Conservation (phyloP, 2,329 filamentous ascomycete species). For the Botrytis medusae region DNA sequence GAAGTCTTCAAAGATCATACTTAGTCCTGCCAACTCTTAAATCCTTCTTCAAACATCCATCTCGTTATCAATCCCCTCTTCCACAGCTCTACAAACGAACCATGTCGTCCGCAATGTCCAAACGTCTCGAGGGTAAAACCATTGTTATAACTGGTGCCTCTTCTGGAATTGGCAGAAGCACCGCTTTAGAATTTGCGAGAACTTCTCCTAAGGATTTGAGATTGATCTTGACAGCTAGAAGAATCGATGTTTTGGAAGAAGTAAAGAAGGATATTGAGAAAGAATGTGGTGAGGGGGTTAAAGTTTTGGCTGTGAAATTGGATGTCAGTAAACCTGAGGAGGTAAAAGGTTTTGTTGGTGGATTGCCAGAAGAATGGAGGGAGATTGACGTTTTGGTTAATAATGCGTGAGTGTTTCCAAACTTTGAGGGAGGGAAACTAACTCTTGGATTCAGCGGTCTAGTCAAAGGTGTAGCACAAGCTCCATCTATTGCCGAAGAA, state of each 20-base stretch:
- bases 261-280: constrained; percentile 73
- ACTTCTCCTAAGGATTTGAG: constrained; percentile 77
- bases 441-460: constrained; percentile 60
- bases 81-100: constrained; percentile 39
- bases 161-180: constrained; percentile 82
- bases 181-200: constrained; percentile 89
- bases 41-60: constrained; percentile 8
- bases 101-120: constrained; percentile 68
- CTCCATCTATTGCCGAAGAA: constrained; percentile 76
- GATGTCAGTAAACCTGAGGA: constrained; percentile 82
- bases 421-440: constrained; percentile 3
- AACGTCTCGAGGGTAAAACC: constrained; percentile 91
- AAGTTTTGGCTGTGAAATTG: constrained; percentile 78
- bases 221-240: constrained; percentile 84
- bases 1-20: neutral
- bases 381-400: constrained; percentile 90
- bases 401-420: constrained; percentile 70
- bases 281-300: constrained; percentile 76
- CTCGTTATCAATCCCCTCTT: neutral
- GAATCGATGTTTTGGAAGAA: constrained; percentile 74
- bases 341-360: constrained; percentile 68
- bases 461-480: constrained; percentile 83
- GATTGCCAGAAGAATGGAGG: constrained; percentile 76
- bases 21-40: neutral
- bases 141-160: constrained; percentile 89